Percentiles rank a stretch among this genome's conserved stretches.
Conservation (phyloP, 108 stramenopile genomes). For the Nitzschia putrida region DNA sequence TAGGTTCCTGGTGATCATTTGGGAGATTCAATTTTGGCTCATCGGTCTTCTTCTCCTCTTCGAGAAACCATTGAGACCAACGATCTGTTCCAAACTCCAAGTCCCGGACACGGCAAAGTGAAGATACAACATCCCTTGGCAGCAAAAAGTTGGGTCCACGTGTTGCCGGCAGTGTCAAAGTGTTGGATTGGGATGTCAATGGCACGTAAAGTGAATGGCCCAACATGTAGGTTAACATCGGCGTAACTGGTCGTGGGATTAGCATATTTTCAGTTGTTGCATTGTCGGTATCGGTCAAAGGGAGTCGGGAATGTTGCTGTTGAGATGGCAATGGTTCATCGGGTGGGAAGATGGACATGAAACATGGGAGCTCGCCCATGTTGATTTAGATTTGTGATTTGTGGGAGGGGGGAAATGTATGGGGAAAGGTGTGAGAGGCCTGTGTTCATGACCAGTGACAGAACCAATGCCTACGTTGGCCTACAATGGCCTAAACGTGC, state of each 20-base stretch:
- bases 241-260: conserved; percentile 20
- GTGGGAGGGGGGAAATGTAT: not conserved
- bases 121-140: conserved; percentile 44
- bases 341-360: conserved; percentile 16
- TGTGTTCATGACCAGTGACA: too few species aligned
- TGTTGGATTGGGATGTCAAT: conserved; percentile 64
- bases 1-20: too few species aligned
- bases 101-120: conserved; percentile 57
- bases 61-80: conserved; percentile 23
- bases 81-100: conserved; percentile 29
- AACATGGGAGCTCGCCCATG: conserved; percentile 20
- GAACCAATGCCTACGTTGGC: too few species aligned
- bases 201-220: conserved; percentile 73
- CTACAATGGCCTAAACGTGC: too few species aligned
- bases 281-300: too few species aligned
- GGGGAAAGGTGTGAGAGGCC: too few species aligned
- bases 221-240: conserved; percentile 58
- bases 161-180: conserved; percentile 56
- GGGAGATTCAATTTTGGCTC: too few species aligned
- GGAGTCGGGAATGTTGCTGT: not conserved
- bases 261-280: not conserved
- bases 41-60: conserved; percentile 16
- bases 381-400: not conserved
- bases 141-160: conserved; percentile 66
- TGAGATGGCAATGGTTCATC: conserved; percentile 19